Evolutionary conservation across 352 stramenopile genomes (phyloP), one percentile per base, ranked within the genome.

Genomic region (Phytopythium boreale): DNA sequence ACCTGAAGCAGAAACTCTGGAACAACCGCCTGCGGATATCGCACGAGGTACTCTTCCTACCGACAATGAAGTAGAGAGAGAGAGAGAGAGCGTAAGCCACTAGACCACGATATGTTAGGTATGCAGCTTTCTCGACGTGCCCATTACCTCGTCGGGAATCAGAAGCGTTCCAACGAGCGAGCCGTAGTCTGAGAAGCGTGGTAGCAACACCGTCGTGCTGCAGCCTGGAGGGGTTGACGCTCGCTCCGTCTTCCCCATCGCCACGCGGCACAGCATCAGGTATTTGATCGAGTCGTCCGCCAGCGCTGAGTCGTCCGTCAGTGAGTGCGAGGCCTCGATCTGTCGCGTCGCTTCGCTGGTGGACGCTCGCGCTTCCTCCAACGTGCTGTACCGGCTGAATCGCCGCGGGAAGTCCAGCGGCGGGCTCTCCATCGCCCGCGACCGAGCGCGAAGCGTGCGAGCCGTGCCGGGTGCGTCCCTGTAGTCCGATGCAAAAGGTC

Each of bases 331-430:
- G 15, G 5, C 11, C 8, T 37, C 4, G 4, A 4, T 19, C n/a
- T n/a, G n/a, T n/a, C n/a, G n/a, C n/a, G n/a, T n/a, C n/a, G n/a
- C n/a, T n/a, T n/a, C n/a, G n/a, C n/a, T n/a, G n/a, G 29, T 19
- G 4, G 46, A n/a, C 24, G 22, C 22, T 26, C 46, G 14, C 26
- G 17, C 9, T 68, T 72, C 77, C 27, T 88, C 62, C n/a, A 94
- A 63, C n/a, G 86, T 92, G 52, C 77, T 90, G 62, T 84, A 92
- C 14, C 86, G 70, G 55, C 81, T 90, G 56, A 94, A 94, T 0
- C 69, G 69, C 10, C 79, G 61, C 19, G 87, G 84, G 63, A 95
- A 93, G 4, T 43, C 15, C 43, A 87, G 44, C 20, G 55, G 20
- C 0, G 46, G 56, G 3, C 63, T 60, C 14, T 64, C 50, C 2